Conservation (phyloP, 2,329 filamentous ascomycete genomes). For the Claviceps quebecensis region DNA sequence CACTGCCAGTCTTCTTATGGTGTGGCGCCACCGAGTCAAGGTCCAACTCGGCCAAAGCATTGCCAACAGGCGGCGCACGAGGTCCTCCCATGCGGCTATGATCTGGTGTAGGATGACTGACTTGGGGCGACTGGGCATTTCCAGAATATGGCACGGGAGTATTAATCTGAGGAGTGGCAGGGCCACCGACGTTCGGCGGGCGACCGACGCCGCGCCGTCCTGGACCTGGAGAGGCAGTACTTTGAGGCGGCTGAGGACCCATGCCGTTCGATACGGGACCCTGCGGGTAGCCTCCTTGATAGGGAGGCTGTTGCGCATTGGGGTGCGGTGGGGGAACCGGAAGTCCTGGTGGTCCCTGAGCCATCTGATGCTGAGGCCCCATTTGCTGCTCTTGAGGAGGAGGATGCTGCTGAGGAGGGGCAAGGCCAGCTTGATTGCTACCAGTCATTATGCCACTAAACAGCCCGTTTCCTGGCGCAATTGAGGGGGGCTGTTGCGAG, state of each 20-base stretch:
- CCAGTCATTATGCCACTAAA: slow-evolving; percentile 96
- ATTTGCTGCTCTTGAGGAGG: slow-evolving; percentile 54
- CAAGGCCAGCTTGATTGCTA: slow-evolving; percentile 67
- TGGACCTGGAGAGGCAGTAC: slow-evolving; percentile 75
- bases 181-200: slow-evolving; percentile 47
- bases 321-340: slow-evolving; percentile 44
- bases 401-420: slow-evolving; percentile 53
- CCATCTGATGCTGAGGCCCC: slow-evolving; percentile 40
- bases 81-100: slow-evolving; percentile 41
- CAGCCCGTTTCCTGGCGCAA: slow-evolving; percentile 81
- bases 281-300: slow-evolving; percentile 53
- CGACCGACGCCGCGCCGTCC: slow-evolving; percentile 58
- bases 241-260: slow-evolving; percentile 67
- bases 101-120: slow-evolving; percentile 70
- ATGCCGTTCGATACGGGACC: slow-evolving; percentile 54
- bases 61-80: slow-evolving; percentile 36
- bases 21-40: slow-evolving; percentile 71
- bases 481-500: slow-evolving; percentile 73
- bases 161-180: slow-evolving; percentile 85
- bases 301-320: slow-evolving; percentile 55
- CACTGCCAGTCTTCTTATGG: slow-evolving; percentile 75
- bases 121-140: slow-evolving; percentile 69
- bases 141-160: slow-evolving; percentile 77
- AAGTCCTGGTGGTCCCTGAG: slow-evolving; percentile 59
- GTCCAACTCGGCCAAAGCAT: slow-evolving; percentile 71